A percentile compares a stretch with the other conserved stretches of the same genome.
Evolutionary conservation across 306 rosid genomes (phyloP).

Genomic region (Oxytropis ochrocephala): DNA sequence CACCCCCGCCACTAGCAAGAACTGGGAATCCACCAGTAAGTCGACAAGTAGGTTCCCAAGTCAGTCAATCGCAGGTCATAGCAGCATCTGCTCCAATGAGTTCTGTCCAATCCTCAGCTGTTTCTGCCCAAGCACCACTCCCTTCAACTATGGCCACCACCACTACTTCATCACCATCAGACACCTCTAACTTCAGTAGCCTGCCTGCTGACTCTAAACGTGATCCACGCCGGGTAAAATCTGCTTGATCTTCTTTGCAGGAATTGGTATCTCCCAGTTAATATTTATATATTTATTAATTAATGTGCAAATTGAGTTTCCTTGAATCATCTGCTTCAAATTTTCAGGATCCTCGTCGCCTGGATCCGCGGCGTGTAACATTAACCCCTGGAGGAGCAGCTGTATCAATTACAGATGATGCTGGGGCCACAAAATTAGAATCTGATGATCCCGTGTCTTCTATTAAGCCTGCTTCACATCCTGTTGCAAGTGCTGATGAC

Average conservation of each 20-base stretch:
- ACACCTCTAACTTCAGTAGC: slow-evolving; percentile 40
- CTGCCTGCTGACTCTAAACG: slow-evolving; percentile 76
- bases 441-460: slow-evolving; percentile 45
- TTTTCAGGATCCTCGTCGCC: slow-evolving; percentile 96
- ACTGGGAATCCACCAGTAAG: slow-evolving; percentile 50
- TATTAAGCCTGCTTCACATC: slow-evolving; percentile 43
- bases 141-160: slow-evolving; percentile 40
- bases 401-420: slow-evolving; percentile 46
- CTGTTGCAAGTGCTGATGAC: slow-evolving; percentile 31
- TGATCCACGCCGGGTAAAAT: slow-evolving; percentile 87
- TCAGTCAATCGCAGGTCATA: slow-evolving; percentile 41
- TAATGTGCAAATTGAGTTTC: background rate
- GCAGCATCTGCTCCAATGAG: slow-evolving; percentile 42
- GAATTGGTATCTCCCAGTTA: slow-evolving; percentile 3
- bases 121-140: slow-evolving; percentile 38
- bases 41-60: slow-evolving; percentile 42
- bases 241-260: slow-evolving; percentile 1
- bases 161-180: slow-evolving; percentile 44
- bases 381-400: slow-evolving; percentile 41
- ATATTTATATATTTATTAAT: background rate
- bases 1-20: slow-evolving; percentile 61
- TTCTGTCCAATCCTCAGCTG: slow-evolving; percentile 56
- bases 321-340: slow-evolving; percentile 14
- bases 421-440: slow-evolving; percentile 39
- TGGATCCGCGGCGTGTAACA: slow-evolving; percentile 78